Evolutionary conservation across 73 alveolate species (phyloP).

Genomic region (Symbiodinium pilosum): DNA sequence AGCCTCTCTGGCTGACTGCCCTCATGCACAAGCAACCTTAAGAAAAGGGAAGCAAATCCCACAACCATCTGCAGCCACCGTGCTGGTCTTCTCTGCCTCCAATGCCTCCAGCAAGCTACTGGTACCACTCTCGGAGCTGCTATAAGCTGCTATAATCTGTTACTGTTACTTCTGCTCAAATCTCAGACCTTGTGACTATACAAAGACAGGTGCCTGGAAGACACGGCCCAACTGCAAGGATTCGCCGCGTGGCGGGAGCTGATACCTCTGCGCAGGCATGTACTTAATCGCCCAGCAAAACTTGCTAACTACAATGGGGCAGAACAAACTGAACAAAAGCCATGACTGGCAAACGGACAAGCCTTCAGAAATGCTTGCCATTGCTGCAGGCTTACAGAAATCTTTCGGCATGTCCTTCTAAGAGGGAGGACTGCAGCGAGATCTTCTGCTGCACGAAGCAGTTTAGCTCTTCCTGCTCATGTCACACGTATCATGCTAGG

Average conservation of each 20-base stretch:
- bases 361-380: no score
- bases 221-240: slow-evolving; percentile 46
- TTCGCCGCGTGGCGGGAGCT: slow-evolving; percentile 33
- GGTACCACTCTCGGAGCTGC: no score
- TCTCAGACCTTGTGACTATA: neutral
- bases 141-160: no score
- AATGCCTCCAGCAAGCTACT: neutral
- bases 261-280: neutral
- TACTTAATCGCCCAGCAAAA: no score
- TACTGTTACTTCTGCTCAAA: no score
- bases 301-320: no score
- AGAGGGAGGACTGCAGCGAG: slow-evolving; percentile 26
- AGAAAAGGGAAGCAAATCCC: no score
- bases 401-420: slow-evolving; percentile 49
- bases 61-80: no score
- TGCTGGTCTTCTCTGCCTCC: neutral
- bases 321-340: no score
- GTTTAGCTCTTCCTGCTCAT: slow-evolving; percentile 38
- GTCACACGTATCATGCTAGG: no score
- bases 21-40: no score
- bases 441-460: slow-evolving; percentile 33
- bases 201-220: neutral
- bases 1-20: neutral
- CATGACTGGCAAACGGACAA: no score
- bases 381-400: neutral